Base-by-base conservation (phyloP, 495 filamentous ascomycete genomes). In the Articulospora tetracladia region DNA sequence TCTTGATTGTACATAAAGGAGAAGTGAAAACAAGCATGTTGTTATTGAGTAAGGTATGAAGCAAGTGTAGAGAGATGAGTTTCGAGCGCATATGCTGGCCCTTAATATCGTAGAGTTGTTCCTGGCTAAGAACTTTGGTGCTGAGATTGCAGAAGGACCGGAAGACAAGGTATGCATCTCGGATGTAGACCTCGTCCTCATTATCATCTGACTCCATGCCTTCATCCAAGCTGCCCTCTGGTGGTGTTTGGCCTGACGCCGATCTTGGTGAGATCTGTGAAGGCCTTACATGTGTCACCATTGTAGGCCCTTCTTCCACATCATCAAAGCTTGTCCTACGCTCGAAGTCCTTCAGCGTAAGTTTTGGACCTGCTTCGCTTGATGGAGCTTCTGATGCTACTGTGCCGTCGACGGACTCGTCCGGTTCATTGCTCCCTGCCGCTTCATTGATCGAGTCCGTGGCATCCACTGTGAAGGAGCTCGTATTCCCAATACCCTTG, bases 31-130 rank as follows among this genome's bases (percentile, higher is more conserved):
- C 87, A 28, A 81, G 68, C 64, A 90, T 87, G 68, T 98, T 86
- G 73, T 96, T 97, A 71, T 96, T 92, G 50, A 99, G 83, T 55
- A 96, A 85, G 32, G 90, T 95, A 70, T 96, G 92, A 55, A 98
- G 91, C 44, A 98, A 84, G 68, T 97, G 92, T 19, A 99, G 81
- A 8, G 94, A 97, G 59, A 99, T 84, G 28, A 99, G 76, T 72
- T 99, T 99, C 20, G 93, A 96, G 46, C 95, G 85, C 95, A 99
- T 98, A 23, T 92, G 90, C 62, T 96, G 91, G 3, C 90, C 92
- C 53, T 90, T 93, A 41, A 97, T 76, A 66, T 99, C 95, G 58
- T 93, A 88, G 36, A 96, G 84, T 64, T 98, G 93, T 54, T 99
- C 95, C 22, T 91, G 85, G 11, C 87, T 81, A 23, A 99, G 75